A percentile compares a stretch with the other conserved stretches of the same genome.
phyloP scores from a whole-genome alignment of 2,329 filamentous ascomycete species.

The Dichotomopilus funicola region DNA sequence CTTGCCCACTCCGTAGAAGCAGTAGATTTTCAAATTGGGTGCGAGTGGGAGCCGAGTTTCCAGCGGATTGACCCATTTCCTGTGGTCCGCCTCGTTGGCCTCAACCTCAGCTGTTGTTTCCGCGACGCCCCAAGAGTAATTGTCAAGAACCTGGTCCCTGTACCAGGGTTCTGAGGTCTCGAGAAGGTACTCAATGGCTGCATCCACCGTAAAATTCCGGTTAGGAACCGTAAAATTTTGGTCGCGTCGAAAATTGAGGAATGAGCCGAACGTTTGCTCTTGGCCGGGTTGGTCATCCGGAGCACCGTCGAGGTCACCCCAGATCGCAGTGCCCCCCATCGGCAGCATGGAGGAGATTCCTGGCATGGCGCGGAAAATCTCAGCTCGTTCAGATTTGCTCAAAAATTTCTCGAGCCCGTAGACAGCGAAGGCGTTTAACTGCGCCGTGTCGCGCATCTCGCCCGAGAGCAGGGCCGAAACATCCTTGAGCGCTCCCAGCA shows the following conservation, averaged over 20 bases:
- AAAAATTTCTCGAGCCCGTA: constrained; percentile 96
- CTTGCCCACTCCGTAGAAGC: constrained; percentile 94
- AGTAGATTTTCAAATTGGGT: constrained; percentile 88
- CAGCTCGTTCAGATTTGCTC: constrained; percentile 79
- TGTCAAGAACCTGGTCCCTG: constrained; percentile 59
- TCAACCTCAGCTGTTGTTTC: constrained; percentile 74
- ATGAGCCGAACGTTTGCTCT: constrained; percentile 66
- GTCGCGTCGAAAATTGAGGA: constrained; percentile 72
- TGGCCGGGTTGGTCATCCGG: constrained; percentile 79
- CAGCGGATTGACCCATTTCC: constrained; percentile 92
- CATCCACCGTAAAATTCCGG: constrained; percentile 72
- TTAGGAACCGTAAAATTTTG: constrained; percentile 58
- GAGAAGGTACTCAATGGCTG: constrained; percentile 72
- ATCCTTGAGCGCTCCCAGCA: constrained; percentile 91
- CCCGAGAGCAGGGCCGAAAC: constrained; percentile 85
- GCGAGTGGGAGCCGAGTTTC: constrained; percentile 82
- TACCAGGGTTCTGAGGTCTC: constrained; percentile 83
- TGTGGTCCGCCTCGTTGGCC: constrained; percentile 65
- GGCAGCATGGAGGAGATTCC: constrained; percentile 95
- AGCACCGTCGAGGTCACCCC: constrained; percentile 82
- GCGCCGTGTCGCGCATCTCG: constrained; percentile 97
- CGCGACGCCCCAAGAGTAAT: constrained; percentile 86
- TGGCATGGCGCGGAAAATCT: constrained; percentile 95
- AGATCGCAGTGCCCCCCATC: constrained; percentile 87
- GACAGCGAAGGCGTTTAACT: constrained; percentile 91